Evolutionary conservation across 306 rosid genomes (phyloP).

Genomic region (Cotoneaster glaucophyllus): DNA sequence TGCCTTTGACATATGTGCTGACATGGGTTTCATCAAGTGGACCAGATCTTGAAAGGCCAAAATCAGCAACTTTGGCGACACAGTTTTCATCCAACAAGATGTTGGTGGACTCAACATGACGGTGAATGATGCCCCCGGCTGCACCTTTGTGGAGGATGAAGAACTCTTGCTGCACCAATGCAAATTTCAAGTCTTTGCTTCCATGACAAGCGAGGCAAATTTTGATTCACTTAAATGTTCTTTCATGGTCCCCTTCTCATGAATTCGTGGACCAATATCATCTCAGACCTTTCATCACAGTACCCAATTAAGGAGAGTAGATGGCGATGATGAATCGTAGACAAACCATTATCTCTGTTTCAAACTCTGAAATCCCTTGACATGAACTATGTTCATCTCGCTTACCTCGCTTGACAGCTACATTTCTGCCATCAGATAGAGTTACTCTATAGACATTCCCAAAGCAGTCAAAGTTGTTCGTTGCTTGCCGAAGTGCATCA

Average conservation of each 20-base stretch:
- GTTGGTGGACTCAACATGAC: constrained; percentile 45
- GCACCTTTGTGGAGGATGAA: constrained; percentile 48
- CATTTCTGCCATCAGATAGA: constrained; percentile 24
- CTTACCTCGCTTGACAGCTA: constrained; percentile 44
- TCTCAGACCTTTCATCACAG: constrained; percentile 42
- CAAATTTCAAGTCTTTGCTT: constrained; percentile 54
- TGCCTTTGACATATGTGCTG: constrained; percentile 45
- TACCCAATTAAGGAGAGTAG: constrained; percentile 52
- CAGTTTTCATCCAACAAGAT: constrained; percentile 40
- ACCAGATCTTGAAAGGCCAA: constrained; percentile 43
- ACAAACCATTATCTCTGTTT: constrained; percentile 43
- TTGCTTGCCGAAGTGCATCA: constrained; percentile 29
- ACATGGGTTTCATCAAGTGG: constrained; percentile 38
- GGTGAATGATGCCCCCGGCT: constrained; percentile 44
- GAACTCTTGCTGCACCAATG: constrained; percentile 46
- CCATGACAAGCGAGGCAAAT: constrained; percentile 36
- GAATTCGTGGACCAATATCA: constrained; percentile 50
- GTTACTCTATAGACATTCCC: constrained; percentile 42
- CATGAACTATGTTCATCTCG: constrained; percentile 20
- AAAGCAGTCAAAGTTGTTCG: constrained; percentile 46
- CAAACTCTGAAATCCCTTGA: constrained; percentile 45
- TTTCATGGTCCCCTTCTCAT: constrained; percentile 49
- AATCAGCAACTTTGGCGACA: constrained; percentile 48
- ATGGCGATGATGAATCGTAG: constrained; percentile 38
- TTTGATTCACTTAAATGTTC: constrained; percentile 36